phyloP scores from a whole-genome alignment of 2,329 filamentous ascomycete genomes.

The Fusarium sp. region DNA sequence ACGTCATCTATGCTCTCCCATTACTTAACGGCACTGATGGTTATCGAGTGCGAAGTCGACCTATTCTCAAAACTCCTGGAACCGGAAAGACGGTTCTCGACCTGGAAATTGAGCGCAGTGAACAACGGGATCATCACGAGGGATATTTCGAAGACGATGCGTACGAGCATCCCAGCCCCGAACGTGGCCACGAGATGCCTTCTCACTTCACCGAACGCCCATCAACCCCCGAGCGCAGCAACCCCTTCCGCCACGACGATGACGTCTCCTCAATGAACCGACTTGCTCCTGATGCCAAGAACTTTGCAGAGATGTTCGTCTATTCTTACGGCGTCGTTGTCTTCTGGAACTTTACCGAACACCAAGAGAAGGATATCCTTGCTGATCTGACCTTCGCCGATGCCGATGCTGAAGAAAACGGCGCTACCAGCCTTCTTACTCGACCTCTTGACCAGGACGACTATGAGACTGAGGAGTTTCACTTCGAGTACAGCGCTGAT shows the following conservation, averaged over 20 bases:
- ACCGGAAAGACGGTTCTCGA: conserved; percentile 90
- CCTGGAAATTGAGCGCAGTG: conserved; percentile 95
- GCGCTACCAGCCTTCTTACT: conserved; percentile 75
- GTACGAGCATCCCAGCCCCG: conserved; percentile 58
- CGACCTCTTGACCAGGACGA: conserved; percentile 88
- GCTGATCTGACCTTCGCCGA: conserved; percentile 93
- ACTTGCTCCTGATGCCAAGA: conserved; percentile 77
- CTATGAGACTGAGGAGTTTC: conserved; percentile 97
- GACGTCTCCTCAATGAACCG: conserved; percentile 67
- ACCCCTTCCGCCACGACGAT: conserved; percentile 54
- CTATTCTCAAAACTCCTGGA: conserved; percentile 91
- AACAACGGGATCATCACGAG: conserved; percentile 88
- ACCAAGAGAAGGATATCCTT: conserved; percentile 95
- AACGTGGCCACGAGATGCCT: conserved; percentile 48
- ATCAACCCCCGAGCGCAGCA: conserved; percentile 47
- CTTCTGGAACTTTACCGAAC: conserved; percentile 98
- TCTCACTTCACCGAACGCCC: conserved; percentile 53
- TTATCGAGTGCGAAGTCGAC: conserved; percentile 89
- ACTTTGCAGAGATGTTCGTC: conserved; percentile 95
- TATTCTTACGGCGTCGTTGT: conserved; percentile 98
- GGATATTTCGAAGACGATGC: conserved; percentile 87
- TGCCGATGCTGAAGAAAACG: conserved; percentile 72
- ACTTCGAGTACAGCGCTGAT: conserved; percentile 93
- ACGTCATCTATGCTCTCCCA: conserved; percentile 93
- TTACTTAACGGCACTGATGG: conserved; percentile 87